A percentile compares a stretch with the other conserved stretches of the same genome.
These are phyloP conservation scores for Blumeriella jaapii DNA, from an alignment of 2,329 filamentous ascomycete species.

Conservation along the genomic window DNA sequence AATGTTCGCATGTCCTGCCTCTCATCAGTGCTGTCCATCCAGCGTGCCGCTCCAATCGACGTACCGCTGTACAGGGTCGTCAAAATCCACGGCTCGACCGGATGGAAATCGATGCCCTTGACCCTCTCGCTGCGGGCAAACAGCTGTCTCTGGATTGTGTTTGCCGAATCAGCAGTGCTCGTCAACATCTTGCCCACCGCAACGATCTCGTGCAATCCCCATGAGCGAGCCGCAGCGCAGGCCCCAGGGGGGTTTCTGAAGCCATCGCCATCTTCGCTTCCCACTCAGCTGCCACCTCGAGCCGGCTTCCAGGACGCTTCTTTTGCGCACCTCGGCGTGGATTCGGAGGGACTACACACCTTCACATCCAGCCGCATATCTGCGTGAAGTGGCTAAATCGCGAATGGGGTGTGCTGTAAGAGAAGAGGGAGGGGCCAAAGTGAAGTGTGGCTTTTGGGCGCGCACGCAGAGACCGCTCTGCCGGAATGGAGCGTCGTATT, in stretches of 20 bases:
- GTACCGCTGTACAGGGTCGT: slow-evolving; percentile 93
- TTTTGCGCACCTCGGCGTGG: no score
- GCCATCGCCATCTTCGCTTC: slow-evolving; percentile 7
- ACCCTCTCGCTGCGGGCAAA: slow-evolving; percentile 90
- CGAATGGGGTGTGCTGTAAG: slow-evolving; percentile 8
- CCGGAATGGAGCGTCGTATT: slow-evolving; percentile 1
- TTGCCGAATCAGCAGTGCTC: slow-evolving; percentile 27
- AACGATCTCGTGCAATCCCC: slow-evolving; percentile 16
- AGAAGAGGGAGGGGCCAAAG: slow-evolving; percentile 5
- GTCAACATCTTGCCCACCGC: slow-evolving; percentile 14
- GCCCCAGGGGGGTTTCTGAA: slow-evolving; percentile 2
- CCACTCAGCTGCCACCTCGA: no score
- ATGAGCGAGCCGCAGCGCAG: slow-evolving; percentile 14
- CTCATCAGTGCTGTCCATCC: slow-evolving; percentile 14
- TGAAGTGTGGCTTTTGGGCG: slow-evolving; percentile 5
- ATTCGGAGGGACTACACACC: slow-evolving; percentile 30
- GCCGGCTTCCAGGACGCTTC: no score
- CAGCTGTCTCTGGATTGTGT: slow-evolving; percentile 55
- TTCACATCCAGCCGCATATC: slow-evolving; percentile 50
- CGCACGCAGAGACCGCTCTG: slow-evolving; percentile 6
- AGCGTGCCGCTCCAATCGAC: slow-evolving; percentile 25
- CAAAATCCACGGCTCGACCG: slow-evolving; percentile 90
- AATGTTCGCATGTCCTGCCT: slow-evolving; percentile 86
- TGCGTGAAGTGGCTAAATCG: slow-evolving; percentile 8
- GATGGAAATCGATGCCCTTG: slow-evolving; percentile 95